Conservation (phyloP, 441 rosid genomes). For the Raphanus hybrid region DNA sequence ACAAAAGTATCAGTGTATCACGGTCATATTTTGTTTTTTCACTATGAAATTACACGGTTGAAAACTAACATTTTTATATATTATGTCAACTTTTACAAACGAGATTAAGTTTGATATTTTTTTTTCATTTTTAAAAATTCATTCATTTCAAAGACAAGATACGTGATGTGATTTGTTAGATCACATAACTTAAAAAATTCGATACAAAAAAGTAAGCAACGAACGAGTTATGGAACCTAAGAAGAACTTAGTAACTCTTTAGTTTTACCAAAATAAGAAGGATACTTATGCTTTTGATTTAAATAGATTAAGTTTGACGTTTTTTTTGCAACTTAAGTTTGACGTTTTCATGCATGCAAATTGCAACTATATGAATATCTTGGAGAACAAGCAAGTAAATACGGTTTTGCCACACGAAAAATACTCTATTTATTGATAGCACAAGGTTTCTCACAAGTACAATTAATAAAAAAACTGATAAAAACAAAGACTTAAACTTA, state of each 20-base stretch:
- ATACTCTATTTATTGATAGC: slow-evolving; percentile 31
- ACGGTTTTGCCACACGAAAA: neutral
- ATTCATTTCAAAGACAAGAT: too few relatives aligned
- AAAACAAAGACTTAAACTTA: slow-evolving; percentile 5
- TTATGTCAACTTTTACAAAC: neutral
- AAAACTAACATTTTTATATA: neutral
- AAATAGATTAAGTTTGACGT: too few relatives aligned
- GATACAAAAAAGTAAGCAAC: too few relatives aligned
- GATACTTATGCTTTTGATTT: too few relatives aligned
- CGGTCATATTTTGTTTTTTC: neutral
- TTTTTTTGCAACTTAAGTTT: too few relatives aligned
- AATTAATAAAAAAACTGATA: neutral
- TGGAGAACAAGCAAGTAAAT: slow-evolving; percentile 28
- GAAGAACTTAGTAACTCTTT: too few relatives aligned
- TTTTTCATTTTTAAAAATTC: too few relatives aligned
- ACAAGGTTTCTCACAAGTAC: slow-evolving; percentile 24
- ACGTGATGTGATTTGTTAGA: too few relatives aligned
- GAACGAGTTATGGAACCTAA: too few relatives aligned
- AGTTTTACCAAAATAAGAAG: too few relatives aligned
- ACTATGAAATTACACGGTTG: neutral
- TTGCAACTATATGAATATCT: slow-evolving; percentile 7
- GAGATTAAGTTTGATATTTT: neutral
- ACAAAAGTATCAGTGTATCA: too few relatives aligned
- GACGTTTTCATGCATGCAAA: slow-evolving; percentile 4
- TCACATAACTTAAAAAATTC: too few relatives aligned